Evolutionary conservation across 495 filamentous ascomycete species (phyloP), one percentile per base, ranked within the genome.

Genomic region (Immersiella caudata): DNA sequence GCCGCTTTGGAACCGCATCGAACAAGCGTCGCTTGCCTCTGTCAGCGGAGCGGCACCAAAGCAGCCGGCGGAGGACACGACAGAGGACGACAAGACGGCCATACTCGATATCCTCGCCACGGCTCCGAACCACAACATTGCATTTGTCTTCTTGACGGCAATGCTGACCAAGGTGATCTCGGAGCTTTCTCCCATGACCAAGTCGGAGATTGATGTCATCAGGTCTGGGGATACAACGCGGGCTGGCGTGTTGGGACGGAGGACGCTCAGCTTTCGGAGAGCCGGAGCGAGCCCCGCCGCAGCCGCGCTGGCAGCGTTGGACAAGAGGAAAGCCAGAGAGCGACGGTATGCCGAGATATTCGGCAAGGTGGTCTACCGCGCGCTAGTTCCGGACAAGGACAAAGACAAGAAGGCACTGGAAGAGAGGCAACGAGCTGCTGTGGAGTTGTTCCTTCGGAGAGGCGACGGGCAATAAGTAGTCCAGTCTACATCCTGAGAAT

Each of bases 71-170:
- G 66, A 82, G 72, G 29, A 67, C 11, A 35, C 77, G 77, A 22
- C 78, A 70, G 91, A 94, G 66, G 89, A 93, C 35, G 86, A 86
- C 67, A 88, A 88, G 68, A 79, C 84, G 9, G 85, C 84, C 76
- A 82, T 94, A 11, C 82, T 95, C 11, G 93, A 97, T 64, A 86
- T 86, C 62, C 83, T 97, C 6, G 84, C 89, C 0, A 80, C 85
- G 11, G 84, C 86, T 0, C 93, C 93, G 0, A 87, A 88, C 33
- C 90, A 94, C 73, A 93, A 90, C 72, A 90, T 94, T 66, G 91
- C 90, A 0, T 95, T 96, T 74, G 89, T 94, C 9, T 93, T 97
- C 66, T 76, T 97, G 36, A 93, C 88, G 2, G 88, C 91, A 52
- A 93, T 94, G 85, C 84, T 97, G 14, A 74, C 76, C 8, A 75